A percentile compares a stretch with the other conserved stretches of the same genome.
These are phyloP conservation scores for Wallacemonas sp. DNA, from an alignment of 208 protist genomes.

Conservation along the genomic window DNA sequence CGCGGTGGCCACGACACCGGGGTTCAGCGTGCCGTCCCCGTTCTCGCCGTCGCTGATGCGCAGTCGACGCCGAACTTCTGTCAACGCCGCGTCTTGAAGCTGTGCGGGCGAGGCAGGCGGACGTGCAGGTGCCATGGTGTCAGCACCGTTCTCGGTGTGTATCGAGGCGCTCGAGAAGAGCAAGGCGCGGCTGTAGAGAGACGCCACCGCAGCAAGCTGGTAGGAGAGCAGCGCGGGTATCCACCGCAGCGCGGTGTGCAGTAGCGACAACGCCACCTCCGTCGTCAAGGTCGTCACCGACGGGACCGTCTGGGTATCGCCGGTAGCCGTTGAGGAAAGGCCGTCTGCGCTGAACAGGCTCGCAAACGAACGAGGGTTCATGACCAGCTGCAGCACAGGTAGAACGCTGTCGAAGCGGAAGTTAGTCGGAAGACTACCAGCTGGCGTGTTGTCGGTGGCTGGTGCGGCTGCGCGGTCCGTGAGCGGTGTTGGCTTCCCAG, in stretches of 20 bases:
- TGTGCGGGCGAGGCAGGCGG: too few relatives aligned
- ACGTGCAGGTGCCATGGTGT: too few relatives aligned
- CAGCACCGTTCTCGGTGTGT: too few relatives aligned
- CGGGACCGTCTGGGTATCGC: too few relatives aligned
- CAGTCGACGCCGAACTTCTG: too few relatives aligned
- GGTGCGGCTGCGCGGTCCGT: neutral
- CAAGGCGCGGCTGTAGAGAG: conserved; percentile 11
- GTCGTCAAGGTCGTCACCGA: too few relatives aligned
- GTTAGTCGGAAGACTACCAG: neutral
- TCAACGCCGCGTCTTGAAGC: neutral
- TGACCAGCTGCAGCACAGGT: conserved; percentile 9
- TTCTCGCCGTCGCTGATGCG: too few relatives aligned
- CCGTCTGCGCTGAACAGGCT: neutral
- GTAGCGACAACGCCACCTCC: too few relatives aligned
- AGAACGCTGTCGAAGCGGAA: conserved; percentile 10
- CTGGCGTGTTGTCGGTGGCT: neutral
- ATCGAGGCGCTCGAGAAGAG: neutral
- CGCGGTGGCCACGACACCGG: neutral
- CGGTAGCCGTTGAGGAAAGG: too few relatives aligned
- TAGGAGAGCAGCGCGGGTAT: neutral
- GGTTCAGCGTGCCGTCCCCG: too few relatives aligned
- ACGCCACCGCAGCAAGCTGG: conserved; percentile 5
- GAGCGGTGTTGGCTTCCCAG: neutral
- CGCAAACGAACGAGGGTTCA: neutral
- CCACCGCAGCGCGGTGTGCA: neutral